Evolutionary conservation across 805 yeast species (phyloP), one percentile per base, ranked within the genome.

Genomic region (Nakazawaea ambrosiae): DNA sequence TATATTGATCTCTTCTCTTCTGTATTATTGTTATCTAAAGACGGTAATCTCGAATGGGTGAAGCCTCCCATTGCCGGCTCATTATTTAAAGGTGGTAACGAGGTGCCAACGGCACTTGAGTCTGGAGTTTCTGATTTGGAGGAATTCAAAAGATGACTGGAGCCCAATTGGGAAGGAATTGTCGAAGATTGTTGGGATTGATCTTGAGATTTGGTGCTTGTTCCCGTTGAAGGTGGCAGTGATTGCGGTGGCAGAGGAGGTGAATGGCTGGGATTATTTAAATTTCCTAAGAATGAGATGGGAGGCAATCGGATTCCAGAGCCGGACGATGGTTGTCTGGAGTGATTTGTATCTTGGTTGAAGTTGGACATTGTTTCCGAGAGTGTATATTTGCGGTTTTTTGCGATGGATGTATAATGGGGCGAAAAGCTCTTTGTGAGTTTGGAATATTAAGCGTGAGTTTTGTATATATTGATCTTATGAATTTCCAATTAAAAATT

Each of bases 241-340:
- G 32, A 14, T 11, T 28, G 31, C 6, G 23, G 18, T 14, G 14
- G 35, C 10, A 39, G 36, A 9, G 28, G 16, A 12, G 38, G 30
- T 4, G 28, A 16, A 3, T n/a, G 33, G 8, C 18, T 32, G 17
- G 40, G 31, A 9, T 31, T 26, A 27, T 22, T 31, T 25, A 39
- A 34, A 25, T 26, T 26, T 7, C 39, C 33, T 11, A 51, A 47
- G 33, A 64, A 60, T 0, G 68, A 63, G 12, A 65, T 59, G 1
- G 69, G 67, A 9, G 70, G 69, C 9, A 65, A 46, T 28, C 62
- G 53, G 17, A 63, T 55, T 3, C 49, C 48, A 22, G 24, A 22
- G 24, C 24, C 24, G 10, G 7, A 10, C 10, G 24, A 22, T 22
- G 24, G 24, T 10, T 7, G 24, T 10, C 24, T 22, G 24, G 10